Evolutionary conservation across 2,329 filamentous ascomycete species (phyloP), one percentile per base, ranked within the genome.

Genomic region (Scedosporium dehoogii): DNA sequence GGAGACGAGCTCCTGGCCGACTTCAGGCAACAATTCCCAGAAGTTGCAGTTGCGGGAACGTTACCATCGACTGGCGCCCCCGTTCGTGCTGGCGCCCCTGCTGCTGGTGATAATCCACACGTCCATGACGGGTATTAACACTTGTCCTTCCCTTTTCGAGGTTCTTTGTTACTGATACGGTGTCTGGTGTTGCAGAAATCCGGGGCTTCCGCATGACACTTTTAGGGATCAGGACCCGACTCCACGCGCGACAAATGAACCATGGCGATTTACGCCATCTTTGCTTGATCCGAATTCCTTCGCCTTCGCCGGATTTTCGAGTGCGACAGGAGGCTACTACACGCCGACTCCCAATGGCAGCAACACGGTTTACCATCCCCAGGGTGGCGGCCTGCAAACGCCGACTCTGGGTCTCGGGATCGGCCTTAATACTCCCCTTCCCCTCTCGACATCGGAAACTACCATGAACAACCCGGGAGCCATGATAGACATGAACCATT

Each of bases 221-320:
- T 85, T 84, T 68, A 75, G 78, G 72, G 89, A 94, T 74, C 85
- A 89, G 70, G 91, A 96, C 70, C 88, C 90, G 21, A 96, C 91
- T 3, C 91, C 91, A 4, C 85, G 89, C 72, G 89, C 87, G 18
- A 84, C 88, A 51, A 86, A 89, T 69, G 92, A 97, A 68, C 86
- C 84, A 68, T 94, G 92, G 87, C 85, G 89, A 67, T 92, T 96
- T 70, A 96, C 92, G 2, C 91, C 92, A 3, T 94, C 92, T 23
- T 79, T 96, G 63, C 83, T 97, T 71, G 93, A 97, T 71, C 86
- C 91, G 18, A 91, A 88, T 73, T 89, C 90, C 33, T 91, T 91
- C 72, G 85, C 86, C 25, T 97, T 96, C 74, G 82, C 85, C 64
- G 81, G 82, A 62, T 93, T 96, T 70, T 86, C 88, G 73, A 89